phyloP scores from a whole-genome alignment of 108 stramenopile species.

The Craspedostauros australis region DNA sequence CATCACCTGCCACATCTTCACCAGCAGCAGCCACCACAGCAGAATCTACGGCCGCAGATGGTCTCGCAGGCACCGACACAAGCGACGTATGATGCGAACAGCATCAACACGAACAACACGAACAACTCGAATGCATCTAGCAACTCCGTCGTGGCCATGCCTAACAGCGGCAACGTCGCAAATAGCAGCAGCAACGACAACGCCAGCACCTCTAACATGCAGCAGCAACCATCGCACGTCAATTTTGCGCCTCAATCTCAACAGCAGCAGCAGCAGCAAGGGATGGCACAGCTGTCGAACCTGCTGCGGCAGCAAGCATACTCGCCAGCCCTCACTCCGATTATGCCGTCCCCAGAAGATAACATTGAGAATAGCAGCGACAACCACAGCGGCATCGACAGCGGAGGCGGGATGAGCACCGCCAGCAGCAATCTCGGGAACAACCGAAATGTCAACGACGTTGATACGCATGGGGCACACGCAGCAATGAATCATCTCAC shows the following conservation, averaged over 20 bases:
- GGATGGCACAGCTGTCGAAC: not conserved
- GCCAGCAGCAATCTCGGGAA: too few relatives aligned
- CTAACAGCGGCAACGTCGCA: too few relatives aligned
- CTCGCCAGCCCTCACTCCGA: not conserved
- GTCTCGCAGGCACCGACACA: not conserved
- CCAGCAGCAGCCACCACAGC: constrained; percentile 7
- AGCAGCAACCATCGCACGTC: too few relatives aligned
- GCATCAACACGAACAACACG: not conserved
- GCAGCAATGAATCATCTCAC: too few relatives aligned
- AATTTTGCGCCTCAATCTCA: too few relatives aligned
- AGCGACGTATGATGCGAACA: not conserved
- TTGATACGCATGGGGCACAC: too few relatives aligned
- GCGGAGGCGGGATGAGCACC: too few relatives aligned
- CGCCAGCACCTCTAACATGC: too few relatives aligned
- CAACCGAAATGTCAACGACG: too few relatives aligned
- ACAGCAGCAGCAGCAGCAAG: constrained; percentile 7
- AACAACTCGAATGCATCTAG: not conserved
- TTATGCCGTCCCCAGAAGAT: not conserved
- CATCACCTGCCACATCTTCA: not conserved
- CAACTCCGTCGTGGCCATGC: too few relatives aligned
- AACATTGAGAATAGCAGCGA: not conserved
- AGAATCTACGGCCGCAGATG: not conserved
- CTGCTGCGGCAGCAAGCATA: constrained; percentile 1
- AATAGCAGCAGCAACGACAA: too few relatives aligned
- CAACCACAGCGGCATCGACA: not conserved